phyloP scores from a whole-genome alignment of 805 yeast genomes.

The Sungouiella blattae region DNA sequence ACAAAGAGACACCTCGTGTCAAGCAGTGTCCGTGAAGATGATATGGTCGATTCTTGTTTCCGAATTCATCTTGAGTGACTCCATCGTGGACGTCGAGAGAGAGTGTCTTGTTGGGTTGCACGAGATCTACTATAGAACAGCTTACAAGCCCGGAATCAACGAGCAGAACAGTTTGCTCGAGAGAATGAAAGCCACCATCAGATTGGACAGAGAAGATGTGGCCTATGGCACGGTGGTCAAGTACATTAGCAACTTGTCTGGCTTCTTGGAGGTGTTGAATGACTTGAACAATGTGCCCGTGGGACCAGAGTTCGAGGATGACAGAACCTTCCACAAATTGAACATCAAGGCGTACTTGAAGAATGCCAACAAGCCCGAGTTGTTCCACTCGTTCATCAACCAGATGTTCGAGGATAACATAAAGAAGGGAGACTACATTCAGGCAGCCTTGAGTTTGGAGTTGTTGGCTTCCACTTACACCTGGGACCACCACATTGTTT shows the following conservation, averaged over 20 bases:
- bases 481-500: conserved; percentile 60
- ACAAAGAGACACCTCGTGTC: conserved; percentile 61
- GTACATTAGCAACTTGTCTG: conserved; percentile 53
- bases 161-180: conserved; percentile 56
- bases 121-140: conserved; percentile 55
- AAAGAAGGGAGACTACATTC: conserved; percentile 60
- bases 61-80: conserved; percentile 58
- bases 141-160: conserved; percentile 51
- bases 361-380: conserved; percentile 75
- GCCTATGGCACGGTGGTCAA: conserved; percentile 48
- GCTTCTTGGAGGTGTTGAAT: conserved; percentile 60
- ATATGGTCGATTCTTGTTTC: conserved; percentile 71
- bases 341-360: conserved; percentile 73
- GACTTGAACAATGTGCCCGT: conserved; percentile 73
- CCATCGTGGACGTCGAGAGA: conserved; percentile 56
- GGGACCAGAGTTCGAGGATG: conserved; percentile 83
- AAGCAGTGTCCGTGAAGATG: conserved; percentile 58
- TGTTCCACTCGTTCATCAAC: conserved; percentile 74
- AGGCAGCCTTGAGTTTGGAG: conserved; percentile 80
- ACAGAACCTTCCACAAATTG: conserved; percentile 74
- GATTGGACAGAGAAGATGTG: conserved; percentile 62
- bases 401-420: conserved; percentile 67
- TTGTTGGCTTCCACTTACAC: conserved; percentile 70
- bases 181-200: conserved; percentile 45
- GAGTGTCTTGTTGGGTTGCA: conserved; percentile 63